A percentile compares a stretch with the other conserved stretches of the same genome.
Evolutionary conservation across 768 basidiomycete genomes (phyloP).

Genomic region (Russula sp.): DNA sequence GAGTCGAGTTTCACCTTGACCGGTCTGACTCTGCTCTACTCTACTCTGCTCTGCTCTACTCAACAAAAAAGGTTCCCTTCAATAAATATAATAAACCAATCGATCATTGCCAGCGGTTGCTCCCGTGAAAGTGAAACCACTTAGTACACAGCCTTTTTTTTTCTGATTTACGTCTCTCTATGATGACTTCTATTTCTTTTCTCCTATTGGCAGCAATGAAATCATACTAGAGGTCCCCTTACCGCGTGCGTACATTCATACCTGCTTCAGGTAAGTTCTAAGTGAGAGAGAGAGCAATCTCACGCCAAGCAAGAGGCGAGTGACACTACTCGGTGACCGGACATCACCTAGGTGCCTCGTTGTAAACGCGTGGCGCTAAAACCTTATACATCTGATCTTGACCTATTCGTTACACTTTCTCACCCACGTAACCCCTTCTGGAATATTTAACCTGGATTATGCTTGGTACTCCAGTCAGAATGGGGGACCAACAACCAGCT

Average conservation of each 20-base stretch:
- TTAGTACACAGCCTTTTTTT: not conserved
- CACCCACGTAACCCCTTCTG: constrained; percentile 1
- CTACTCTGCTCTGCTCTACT: too few relatives aligned
- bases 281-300: too few relatives aligned
- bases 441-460: not conserved
- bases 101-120: not conserved
- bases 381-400: not conserved
- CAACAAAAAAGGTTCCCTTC: not conserved
- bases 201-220: too few relatives aligned
- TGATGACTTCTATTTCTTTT: too few relatives aligned
- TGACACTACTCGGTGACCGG: too few relatives aligned
- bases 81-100: not conserved
- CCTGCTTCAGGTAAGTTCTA: too few relatives aligned
- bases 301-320: too few relatives aligned
- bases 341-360: not conserved
- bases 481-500: constrained; percentile 8
- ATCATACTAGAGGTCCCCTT: too few relatives aligned
- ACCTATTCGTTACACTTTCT: not conserved
- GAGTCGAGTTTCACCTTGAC: too few relatives aligned
- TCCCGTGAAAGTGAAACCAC: not conserved
- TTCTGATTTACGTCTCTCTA: not conserved
- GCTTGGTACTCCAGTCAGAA: not conserved
- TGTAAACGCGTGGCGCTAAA: constrained; percentile 1
- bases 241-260: too few relatives aligned
- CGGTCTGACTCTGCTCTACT: too few relatives aligned